Evolutionary conservation across 305 asterid genomes (phyloP).

Genomic region (Fraxinus baroniana): DNA sequence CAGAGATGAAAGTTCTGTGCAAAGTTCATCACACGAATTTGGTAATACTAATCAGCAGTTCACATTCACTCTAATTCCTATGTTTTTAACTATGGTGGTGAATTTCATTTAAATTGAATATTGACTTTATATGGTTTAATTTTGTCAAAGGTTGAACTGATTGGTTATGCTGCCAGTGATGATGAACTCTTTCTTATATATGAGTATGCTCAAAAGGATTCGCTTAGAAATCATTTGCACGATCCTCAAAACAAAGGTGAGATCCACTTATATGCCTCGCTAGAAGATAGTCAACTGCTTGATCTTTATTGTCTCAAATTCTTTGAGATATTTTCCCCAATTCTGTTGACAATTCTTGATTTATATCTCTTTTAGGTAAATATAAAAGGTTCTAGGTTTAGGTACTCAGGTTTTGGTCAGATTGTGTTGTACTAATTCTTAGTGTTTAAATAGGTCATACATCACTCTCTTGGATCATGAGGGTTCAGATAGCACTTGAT

Average conservation of each 20-base stretch:
- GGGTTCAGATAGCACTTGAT: slow-evolving; percentile 93
- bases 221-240: slow-evolving; percentile 80
- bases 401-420: not conserved
- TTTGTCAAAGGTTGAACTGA: slow-evolving; percentile 85
- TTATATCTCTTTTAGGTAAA: not conserved
- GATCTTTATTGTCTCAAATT: not conserved
- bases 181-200: slow-evolving; percentile 86
- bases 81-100: not conserved
- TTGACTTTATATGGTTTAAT: slow-evolving; percentile 30
- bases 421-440: slow-evolving; percentile 12
- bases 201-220: slow-evolving; percentile 91
- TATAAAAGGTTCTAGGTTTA: not conserved
- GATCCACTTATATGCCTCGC: not conserved
- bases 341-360: not conserved
- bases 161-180: slow-evolving; percentile 80
- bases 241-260: slow-evolving; percentile 88
- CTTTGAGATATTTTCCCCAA: not conserved
- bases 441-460: slow-evolving; percentile 64
- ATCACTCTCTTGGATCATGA: slow-evolving; percentile 82
- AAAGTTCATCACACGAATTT: slow-evolving; percentile 93
- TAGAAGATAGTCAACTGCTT: not conserved
- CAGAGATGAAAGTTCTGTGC: slow-evolving; percentile 96
- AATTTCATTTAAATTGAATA: not conserved
- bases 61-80: not conserved
- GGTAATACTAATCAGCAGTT: slow-evolving; percentile 49